These are phyloP conservation scores for Wallacemonas rigidus DNA, from an alignment of 208 protist genomes.

Conservation along the genomic window DNA sequence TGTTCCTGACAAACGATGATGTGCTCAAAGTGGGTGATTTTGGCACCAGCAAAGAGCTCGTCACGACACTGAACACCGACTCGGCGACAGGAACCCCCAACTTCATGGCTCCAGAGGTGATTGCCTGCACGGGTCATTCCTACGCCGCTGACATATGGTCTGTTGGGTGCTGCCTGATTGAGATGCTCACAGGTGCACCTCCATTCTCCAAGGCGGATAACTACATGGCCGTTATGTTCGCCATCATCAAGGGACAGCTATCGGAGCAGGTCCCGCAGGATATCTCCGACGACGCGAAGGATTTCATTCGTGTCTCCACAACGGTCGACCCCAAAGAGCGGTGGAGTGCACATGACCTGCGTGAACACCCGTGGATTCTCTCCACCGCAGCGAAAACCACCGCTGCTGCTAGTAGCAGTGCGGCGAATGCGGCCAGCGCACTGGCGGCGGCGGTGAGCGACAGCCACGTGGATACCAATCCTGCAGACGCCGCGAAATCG, in stretches of 20 bases:
- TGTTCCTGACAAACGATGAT: constrained; percentile 80
- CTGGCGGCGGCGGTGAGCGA: not conserved
- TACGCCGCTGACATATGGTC: constrained; percentile 93
- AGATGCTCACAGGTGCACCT: constrained; percentile 90
- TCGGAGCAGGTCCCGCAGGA: constrained; percentile 68
- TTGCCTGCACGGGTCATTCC: constrained; percentile 86
- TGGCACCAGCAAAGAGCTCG: constrained; percentile 88
- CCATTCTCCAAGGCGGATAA: constrained; percentile 87
- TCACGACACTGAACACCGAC: constrained; percentile 80
- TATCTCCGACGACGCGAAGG: constrained; percentile 60
- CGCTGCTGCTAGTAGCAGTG: not conserved
- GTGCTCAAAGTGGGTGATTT: constrained; percentile 90
- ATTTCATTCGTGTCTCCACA: constrained; percentile 79
- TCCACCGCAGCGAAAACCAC: not conserved
- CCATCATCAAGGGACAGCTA: constrained; percentile 79
- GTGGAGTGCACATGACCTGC: constrained; percentile 58
- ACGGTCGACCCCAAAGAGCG: constrained; percentile 69
- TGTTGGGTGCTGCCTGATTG: constrained; percentile 88
- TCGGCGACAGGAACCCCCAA: constrained; percentile 90
- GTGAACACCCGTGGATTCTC: constrained; percentile 74
- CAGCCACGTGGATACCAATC: constrained; percentile 13
- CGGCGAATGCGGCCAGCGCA: not conserved
- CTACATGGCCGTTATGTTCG: constrained; percentile 92
- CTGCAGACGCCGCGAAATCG: not conserved
- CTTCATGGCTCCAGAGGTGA: constrained; percentile 95